Evolutionary conservation across 2,329 filamentous ascomycete species (phyloP).

Genomic region (Thermochaetoides dissita): DNA sequence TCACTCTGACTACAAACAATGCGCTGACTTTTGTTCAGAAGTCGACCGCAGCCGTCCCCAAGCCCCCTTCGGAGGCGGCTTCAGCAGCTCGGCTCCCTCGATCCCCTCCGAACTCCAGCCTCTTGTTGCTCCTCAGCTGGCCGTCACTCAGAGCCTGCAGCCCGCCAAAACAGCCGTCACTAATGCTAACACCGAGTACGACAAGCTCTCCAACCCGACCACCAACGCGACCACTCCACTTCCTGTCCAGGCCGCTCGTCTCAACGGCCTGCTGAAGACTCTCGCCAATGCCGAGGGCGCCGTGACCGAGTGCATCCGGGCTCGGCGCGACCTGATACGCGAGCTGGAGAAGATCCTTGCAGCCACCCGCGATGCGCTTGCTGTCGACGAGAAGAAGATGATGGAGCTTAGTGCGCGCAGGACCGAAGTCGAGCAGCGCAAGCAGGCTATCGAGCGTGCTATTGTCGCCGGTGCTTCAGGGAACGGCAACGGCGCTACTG

Average conservation of each 20-base stretch:
- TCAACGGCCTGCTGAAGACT: slow-evolving; percentile 79
- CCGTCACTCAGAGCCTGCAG: slow-evolving; percentile 57
- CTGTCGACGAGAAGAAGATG: slow-evolving; percentile 54
- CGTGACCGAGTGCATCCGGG: slow-evolving; percentile 78
- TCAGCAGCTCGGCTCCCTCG: slow-evolving; percentile 40
- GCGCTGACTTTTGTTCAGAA: slow-evolving; percentile 27
- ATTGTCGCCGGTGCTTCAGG: slow-evolving; percentile 74
- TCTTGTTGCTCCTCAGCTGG: slow-evolving; percentile 60
- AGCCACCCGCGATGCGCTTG: slow-evolving; percentile 54
- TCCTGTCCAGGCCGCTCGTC: slow-evolving; percentile 79
- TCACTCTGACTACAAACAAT: slow-evolving; percentile 7
- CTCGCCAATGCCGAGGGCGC: slow-evolving; percentile 80
- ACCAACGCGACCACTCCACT: slow-evolving; percentile 54
- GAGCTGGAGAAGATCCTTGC: slow-evolving; percentile 73
- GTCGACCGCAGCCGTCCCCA: slow-evolving; percentile 45
- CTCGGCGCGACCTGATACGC: slow-evolving; percentile 60
- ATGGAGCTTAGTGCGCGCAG: slow-evolving; percentile 53
- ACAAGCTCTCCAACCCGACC: slow-evolving; percentile 63
- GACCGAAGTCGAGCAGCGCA: slow-evolving; percentile 62
- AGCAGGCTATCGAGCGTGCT: slow-evolving; percentile 75
- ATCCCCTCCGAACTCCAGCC: slow-evolving; percentile 65
- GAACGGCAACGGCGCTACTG: slow-evolving; percentile 33
- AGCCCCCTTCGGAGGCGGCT: slow-evolving; percentile 47
- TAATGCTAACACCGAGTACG: slow-evolving; percentile 67
- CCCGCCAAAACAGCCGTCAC: slow-evolving; percentile 53